These are phyloP conservation scores for Elsinoe ampelina DNA, from an alignment of 2,329 filamentous ascomycete genomes.

Conservation along the genomic window DNA sequence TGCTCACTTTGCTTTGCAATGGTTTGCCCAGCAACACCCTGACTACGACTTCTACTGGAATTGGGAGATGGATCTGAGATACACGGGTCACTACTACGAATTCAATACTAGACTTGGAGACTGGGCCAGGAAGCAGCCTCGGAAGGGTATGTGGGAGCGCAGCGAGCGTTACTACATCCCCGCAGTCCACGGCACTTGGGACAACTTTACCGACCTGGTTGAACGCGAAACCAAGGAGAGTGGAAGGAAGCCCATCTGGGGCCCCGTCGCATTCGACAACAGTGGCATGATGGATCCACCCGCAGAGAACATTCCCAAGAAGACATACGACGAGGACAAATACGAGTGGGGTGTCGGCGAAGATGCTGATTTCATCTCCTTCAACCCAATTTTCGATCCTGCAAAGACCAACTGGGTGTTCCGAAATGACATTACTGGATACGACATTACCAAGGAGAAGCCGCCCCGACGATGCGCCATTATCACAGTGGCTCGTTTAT, in stretches of 20 bases:
- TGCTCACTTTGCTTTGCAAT: slow-evolving; percentile 42
- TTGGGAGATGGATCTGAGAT: slow-evolving; percentile 81
- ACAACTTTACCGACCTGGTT: slow-evolving; percentile 57
- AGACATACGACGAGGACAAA: slow-evolving; percentile 50
- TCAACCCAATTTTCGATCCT: slow-evolving; percentile 73
- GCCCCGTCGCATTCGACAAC: slow-evolving; percentile 41
- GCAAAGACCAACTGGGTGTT: slow-evolving; percentile 65
- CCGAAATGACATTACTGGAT: slow-evolving; percentile 58
- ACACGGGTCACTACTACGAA: slow-evolving; percentile 75
- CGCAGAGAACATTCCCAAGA: slow-evolving; percentile 55
- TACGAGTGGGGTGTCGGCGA: slow-evolving; percentile 70
- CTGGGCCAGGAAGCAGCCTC: slow-evolving; percentile 59
- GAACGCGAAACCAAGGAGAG: slow-evolving; percentile 47
- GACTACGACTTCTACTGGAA: slow-evolving; percentile 60
- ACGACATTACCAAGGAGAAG: slow-evolving; percentile 44
- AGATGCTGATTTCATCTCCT: slow-evolving; percentile 63
- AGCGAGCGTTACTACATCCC: slow-evolving; percentile 66
- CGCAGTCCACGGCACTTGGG: slow-evolving; percentile 55
- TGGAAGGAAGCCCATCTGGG: slow-evolving; percentile 54
- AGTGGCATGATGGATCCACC: slow-evolving; percentile 48
- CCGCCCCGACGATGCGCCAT: slow-evolving; percentile 68
- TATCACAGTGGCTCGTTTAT: slow-evolving; percentile 65
- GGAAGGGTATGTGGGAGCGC: slow-evolving; percentile 65
- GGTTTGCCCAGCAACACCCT: slow-evolving; percentile 42
- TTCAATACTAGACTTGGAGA: slow-evolving; percentile 57